Conservation (phyloP, 306 rosid genomes). For the Boehmeria nivea region DNA sequence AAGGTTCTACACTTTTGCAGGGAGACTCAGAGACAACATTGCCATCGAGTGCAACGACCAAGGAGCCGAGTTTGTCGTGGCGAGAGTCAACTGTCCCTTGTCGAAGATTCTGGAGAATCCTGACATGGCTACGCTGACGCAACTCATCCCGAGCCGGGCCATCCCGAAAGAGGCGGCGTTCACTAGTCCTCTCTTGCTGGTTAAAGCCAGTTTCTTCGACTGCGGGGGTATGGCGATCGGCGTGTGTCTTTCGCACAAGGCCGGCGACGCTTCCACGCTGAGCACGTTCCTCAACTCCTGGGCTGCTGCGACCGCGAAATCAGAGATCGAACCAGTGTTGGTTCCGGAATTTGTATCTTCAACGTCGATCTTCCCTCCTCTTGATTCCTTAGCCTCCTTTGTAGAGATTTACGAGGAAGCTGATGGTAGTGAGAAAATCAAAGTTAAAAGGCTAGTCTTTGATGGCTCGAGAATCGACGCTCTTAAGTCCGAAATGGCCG, state of each 20-base stretch:
- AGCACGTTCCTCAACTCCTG: neutral
- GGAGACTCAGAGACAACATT: neutral
- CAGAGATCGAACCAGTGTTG: too few species aligned
- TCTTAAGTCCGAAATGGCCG: neutral
- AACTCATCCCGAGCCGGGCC: too few species aligned
- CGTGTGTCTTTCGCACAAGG: neutral
- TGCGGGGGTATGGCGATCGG: constrained; percentile 4
- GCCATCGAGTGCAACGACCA: neutral
- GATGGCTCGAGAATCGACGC: neutral
- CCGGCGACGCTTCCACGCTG: neutral
- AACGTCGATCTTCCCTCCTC: constrained; percentile 8
- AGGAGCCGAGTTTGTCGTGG: constrained; percentile 12
- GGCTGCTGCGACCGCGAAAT: neutral
- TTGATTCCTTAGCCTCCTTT: neutral
- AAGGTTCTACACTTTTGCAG: neutral
- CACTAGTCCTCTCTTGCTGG: neutral
- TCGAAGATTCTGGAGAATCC: neutral
- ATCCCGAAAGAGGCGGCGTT: too few species aligned
- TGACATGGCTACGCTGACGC: neutral
- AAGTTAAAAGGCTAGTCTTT: constrained; percentile 15
- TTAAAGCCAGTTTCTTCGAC: constrained; percentile 1
- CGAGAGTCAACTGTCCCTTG: neutral
- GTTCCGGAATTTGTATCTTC: neutral
- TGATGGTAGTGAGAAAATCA: neutral
- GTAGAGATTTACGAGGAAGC: neutral